Base-by-base conservation (phyloP, 805 yeast species). In the Wickerhamomyces silvicola region DNA sequence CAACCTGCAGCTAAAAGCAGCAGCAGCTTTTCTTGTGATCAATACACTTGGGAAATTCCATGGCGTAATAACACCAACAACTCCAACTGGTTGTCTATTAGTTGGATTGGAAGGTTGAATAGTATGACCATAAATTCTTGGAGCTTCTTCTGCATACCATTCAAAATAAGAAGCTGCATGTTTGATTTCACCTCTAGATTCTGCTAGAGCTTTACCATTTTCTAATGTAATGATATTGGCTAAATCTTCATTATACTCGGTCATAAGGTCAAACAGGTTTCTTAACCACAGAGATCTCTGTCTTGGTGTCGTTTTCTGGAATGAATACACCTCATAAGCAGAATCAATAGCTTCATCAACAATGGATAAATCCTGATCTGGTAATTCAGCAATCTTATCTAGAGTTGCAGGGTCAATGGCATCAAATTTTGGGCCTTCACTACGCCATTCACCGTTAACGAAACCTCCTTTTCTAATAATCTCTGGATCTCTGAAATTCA, bases 61-160 rank as follows among this genome's bases (percentile, higher is more conserved):
- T 19, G 83, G 83, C 35, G 78, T 70, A 42, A 77, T 69, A 39
- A 74, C 63, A 20, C 78, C 81, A 29, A 76, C 74, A 6, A 74
- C 77, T 30, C 84, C 84, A 31, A 77, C 66, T 5, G 81, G 80
- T 47, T 75, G 77, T 50, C 77, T 66, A 45, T 70, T 73, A 31
- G 65, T 55, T 28, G 66, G 60, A 45, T 67, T 69, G 15, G 66
- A 38, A 8, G 81, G 76, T 44, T 72, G 79, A 36, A 74, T 73
- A 3, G 78, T 70, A 36, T 66, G 60, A 30, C 81, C 79, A 45
- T 72, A 71, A 18, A 63, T 49, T 40, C 80, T 55, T 43, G 73
- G 70, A 10, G 79, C 77, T 45, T 72, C 80, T 50, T 72, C 79
- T 20, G 94, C 68, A 52, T 77, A 88, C 96, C 97, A 88, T 51